Conservation (phyloP, 306 rosid species). For the Casuarina equisetifolia region DNA sequence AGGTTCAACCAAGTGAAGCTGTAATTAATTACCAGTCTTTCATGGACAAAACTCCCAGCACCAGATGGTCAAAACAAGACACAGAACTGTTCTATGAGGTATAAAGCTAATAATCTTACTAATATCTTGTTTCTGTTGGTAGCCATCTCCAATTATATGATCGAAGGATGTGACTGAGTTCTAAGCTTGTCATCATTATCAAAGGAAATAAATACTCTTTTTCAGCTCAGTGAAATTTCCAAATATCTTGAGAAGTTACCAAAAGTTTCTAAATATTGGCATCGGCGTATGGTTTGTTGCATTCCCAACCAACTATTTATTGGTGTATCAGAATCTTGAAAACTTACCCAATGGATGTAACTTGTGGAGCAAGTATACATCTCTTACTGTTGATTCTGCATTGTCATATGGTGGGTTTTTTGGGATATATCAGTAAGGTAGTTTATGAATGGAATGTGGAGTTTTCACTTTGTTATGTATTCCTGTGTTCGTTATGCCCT, state of each 20-base stretch:
- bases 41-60: conserved; percentile 67
- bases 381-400: neutral
- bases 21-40: conserved; percentile 67
- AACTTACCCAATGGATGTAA: neutral
- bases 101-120: conserved; percentile 12
- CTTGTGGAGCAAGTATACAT: neutral
- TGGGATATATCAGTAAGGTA: neutral
- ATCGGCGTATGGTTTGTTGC: neutral
- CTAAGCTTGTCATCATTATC: neutral
- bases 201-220: neutral
- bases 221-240: neutral
- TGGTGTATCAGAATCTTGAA: neutral
- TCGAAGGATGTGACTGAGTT: neutral
- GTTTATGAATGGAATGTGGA: too few relatives aligned
- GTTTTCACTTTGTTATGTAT: too few relatives aligned
- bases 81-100: conserved; percentile 83
- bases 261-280: neutral
- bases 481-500: too few relatives aligned
- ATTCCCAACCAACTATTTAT: neutral
- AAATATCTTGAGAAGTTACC: neutral
- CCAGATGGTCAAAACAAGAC: conserved; percentile 80
- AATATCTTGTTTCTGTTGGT: neutral
- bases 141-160: neutral
- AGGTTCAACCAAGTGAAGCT: conserved; percentile 31
- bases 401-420: neutral